phyloP scores from a whole-genome alignment of 345 rosid genomes.

The Salix brachista region DNA sequence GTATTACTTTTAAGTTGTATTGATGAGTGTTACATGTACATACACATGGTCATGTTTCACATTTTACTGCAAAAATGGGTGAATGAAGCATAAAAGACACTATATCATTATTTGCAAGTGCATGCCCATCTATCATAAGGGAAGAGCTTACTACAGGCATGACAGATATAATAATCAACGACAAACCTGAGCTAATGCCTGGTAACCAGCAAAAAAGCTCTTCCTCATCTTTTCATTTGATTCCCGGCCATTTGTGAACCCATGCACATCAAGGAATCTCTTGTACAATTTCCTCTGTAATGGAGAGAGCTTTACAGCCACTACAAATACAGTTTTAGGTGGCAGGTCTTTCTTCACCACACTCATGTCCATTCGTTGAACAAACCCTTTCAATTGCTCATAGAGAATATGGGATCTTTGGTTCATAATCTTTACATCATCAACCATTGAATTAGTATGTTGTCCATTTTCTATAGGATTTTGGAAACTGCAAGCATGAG shows the following conservation, averaged over 20 bases:
- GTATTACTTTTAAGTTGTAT: background rate
- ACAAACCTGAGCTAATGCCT: constrained; percentile 95
- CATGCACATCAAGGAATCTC: constrained; percentile 89
- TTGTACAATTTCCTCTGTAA: constrained; percentile 87
- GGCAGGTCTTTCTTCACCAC: constrained; percentile 97
- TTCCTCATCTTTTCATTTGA: constrained; percentile 67
- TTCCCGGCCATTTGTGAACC: constrained; percentile 54
- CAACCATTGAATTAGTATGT: constrained; percentile 89
- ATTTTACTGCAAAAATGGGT: background rate
- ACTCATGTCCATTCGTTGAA: constrained; percentile 98
- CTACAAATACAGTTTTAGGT: constrained; percentile 93
- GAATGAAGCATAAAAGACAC: background rate
- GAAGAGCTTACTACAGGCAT: background rate
- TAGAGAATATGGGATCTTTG: constrained; percentile 98
- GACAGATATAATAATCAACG: background rate
- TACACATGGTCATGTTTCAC: background rate
- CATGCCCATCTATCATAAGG: background rate
- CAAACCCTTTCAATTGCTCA: constrained; percentile 95
- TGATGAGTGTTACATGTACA: background rate
- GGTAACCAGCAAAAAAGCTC: constrained; percentile 97
- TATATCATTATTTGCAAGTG: background rate
- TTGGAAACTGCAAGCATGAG: constrained; percentile 67
- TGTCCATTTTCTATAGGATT: constrained; percentile 99
- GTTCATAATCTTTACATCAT: constrained; percentile 98
- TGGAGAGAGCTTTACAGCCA: constrained; percentile 92